Evolutionary conservation across 805 yeast genomes (phyloP).

Genomic region (Yarrowia keelungensis): DNA sequence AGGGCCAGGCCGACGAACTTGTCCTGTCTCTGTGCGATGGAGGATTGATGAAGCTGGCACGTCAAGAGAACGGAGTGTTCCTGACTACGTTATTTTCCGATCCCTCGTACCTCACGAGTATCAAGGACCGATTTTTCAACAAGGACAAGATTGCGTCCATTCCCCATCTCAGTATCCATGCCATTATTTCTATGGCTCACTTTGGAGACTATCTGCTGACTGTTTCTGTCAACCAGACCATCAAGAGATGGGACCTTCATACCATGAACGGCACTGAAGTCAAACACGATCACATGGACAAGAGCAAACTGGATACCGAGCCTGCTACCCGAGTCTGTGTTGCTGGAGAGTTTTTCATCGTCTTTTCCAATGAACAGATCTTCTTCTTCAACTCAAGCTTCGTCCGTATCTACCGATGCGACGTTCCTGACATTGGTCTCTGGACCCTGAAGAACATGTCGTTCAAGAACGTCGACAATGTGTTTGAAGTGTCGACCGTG

Average conservation of each 20-base stretch:
- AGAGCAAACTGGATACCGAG: constrained; percentile 30
- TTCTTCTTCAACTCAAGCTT: constrained; percentile 60
- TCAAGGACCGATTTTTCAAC: constrained; percentile 24
- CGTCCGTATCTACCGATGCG: neutral
- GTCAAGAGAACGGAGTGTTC: constrained; percentile 11
- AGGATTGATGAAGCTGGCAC: constrained; percentile 31
- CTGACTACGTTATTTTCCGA: constrained; percentile 24
- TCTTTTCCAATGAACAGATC: constrained; percentile 50
- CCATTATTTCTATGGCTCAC: constrained; percentile 13
- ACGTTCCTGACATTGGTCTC: neutral
- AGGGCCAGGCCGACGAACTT: constrained; percentile 21
- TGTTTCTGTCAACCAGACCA: constrained; percentile 33
- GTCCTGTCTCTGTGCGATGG: constrained; percentile 29
- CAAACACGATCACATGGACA: neutral
- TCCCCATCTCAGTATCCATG: constrained; percentile 31
- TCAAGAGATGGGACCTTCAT: constrained; percentile 26
- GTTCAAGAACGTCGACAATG: neutral
- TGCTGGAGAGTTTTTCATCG: constrained; percentile 6
- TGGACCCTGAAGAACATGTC: constrained; percentile 33
- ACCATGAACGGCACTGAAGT: neutral
- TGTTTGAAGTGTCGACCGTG: constrained; percentile 15
- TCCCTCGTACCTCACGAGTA: constrained; percentile 21
- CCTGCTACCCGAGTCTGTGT: constrained; percentile 16
- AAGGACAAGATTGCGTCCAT: constrained; percentile 35
- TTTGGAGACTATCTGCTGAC: constrained; percentile 22